phyloP scores from a whole-genome alignment of 345 rosid genomes.

The Euclidium syriacum region DNA sequence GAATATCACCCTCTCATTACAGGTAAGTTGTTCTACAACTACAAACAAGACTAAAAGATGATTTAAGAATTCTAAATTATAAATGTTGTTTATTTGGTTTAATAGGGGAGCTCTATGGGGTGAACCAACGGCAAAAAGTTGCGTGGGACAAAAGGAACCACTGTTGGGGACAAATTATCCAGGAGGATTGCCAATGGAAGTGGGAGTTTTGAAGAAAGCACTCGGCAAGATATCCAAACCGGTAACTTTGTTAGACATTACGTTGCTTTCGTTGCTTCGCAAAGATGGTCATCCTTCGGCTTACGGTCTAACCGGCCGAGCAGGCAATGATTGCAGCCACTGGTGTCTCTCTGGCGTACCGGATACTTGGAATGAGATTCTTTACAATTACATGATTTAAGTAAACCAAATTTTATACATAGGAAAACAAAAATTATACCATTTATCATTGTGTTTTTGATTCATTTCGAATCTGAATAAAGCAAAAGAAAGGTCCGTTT shows the following conservation, averaged over 20 bases:
- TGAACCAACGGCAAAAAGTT: constrained; percentile 52
- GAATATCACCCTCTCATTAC: constrained; percentile 83
- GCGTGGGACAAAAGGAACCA: constrained; percentile 61
- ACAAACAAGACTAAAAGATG: background rate
- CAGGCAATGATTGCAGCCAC: constrained; percentile 69
- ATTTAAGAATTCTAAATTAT: background rate
- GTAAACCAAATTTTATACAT: background rate
- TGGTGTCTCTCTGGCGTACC: constrained; percentile 97
- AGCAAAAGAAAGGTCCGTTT: background rate
- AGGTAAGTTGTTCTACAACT: constrained; percentile 38
- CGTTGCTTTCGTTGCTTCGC: constrained; percentile 64
- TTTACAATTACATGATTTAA: constrained; percentile 48
- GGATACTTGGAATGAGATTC: constrained; percentile 84
- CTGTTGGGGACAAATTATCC: constrained; percentile 53
- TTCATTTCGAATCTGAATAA: constrained; percentile 12
- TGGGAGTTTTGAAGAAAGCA: constrained; percentile 51
- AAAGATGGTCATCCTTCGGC: constrained; percentile 90
- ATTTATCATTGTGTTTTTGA: constrained; percentile 10
- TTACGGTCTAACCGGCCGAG: constrained; percentile 50
- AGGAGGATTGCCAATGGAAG: constrained; percentile 52
- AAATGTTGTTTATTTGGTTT: background rate
- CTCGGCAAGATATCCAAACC: constrained; percentile 38
- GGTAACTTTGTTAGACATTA: constrained; percentile 63
- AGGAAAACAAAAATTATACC: background rate
- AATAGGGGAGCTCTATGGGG: constrained; percentile 61